Evolutionary conservation across 2,329 filamentous ascomycete species (phyloP).

Genomic region (Penicillium verrucosum): DNA sequence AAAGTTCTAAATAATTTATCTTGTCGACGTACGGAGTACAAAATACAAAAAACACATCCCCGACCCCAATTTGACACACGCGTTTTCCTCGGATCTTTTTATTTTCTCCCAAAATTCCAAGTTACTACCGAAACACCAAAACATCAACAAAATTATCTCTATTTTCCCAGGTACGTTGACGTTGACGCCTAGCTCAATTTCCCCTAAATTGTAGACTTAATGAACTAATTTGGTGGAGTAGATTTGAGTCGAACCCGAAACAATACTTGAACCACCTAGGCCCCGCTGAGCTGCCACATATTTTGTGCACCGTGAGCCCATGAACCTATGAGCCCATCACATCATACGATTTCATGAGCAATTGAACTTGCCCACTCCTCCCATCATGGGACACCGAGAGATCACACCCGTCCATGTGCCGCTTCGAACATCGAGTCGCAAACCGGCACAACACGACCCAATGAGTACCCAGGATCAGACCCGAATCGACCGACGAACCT

Average conservation of each 20-base stretch:
- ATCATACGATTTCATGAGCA: conserved; percentile 6
- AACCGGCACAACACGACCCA: conserved; percentile 5
- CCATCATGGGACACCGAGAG: conserved; percentile 15
- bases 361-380: not conserved
- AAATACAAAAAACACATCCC: not conserved
- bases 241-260: not conserved
- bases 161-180: not conserved
- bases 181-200: not conserved
- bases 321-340: not conserved
- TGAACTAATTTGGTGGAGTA: conserved; percentile 13
- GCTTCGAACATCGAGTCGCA: conserved; percentile 22
- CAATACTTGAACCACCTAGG: conserved; percentile 1
- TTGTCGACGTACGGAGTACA: not conserved
- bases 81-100: not conserved
- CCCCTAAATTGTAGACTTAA: not conserved
- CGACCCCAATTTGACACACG: not conserved
- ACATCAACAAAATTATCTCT: too few relatives aligned
- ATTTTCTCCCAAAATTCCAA: not conserved
- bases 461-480: conserved; percentile 21
- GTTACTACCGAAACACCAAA: not conserved
- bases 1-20: too few relatives aligned
- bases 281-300: not conserved
- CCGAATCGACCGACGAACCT: conserved; percentile 21
- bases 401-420: conserved; percentile 20
- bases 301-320: not conserved